Base-by-base conservation (phyloP, 768 basidiomycete species). In the Punctularia strigosozonata region DNA sequence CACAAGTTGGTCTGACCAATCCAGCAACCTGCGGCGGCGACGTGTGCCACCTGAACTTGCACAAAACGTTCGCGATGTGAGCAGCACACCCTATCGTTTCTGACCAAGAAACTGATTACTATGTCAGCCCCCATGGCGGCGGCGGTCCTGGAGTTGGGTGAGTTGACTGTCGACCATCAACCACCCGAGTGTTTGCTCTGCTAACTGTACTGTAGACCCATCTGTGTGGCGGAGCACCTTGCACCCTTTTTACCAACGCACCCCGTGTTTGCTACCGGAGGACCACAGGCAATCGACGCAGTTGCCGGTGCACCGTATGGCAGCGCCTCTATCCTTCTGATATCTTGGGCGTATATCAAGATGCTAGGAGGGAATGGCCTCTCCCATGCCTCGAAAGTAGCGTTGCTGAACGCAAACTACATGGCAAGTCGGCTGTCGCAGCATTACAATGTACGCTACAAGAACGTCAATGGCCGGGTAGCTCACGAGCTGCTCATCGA, bases 271-370 rank as follows among this genome's bases (percentile, higher is more conserved):
- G 58, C 71, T 18, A 75, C 69, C 6, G 79, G 78, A 25, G 77
- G 80, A 8, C 55, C 65, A n/a, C 60, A 74, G 36, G 77, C 82
- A 2, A 97, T 99, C 45, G 66, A 80, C 22, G 86, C 95, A 5
- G 82, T 98, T 33, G 77, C 94, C 6, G 87, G 87, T 0, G 90
- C 85, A 2, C 95, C 91, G 0, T 98, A 78, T 54, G 94, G 95
- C 32, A 92, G 89, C 47, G 87, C 95, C 3, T 92, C 89, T 5
- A 91, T 99, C 51, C 79, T 87, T 34, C 70, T 92, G 44, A 97
- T 98, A 51, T 97, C 92, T 1, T 98, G 94, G 92, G 94, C 95
- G 10, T 99, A 95, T 60, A 88, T 95, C 71, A 94, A 87, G 65
- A 98, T 99, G 95, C 75, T 99, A n/a, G 95, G 95, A 20, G 94